These are phyloP conservation scores for Teunomyces kruisii DNA, from an alignment of 805 yeast species.

Conservation along the genomic window DNA sequence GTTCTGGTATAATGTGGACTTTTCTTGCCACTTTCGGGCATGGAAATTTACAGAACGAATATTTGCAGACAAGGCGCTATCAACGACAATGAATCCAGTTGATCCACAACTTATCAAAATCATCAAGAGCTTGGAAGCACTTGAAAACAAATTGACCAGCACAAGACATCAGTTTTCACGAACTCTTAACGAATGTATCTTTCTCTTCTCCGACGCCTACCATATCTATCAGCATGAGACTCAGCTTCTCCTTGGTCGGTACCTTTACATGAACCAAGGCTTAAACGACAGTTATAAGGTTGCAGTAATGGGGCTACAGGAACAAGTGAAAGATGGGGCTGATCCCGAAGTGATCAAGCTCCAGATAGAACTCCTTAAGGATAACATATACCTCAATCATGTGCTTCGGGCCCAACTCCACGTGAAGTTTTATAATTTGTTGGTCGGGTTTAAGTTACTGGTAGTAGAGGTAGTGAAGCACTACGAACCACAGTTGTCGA, in stretches of 20 bases:
- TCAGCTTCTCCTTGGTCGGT: neutral
- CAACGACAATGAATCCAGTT: neutral
- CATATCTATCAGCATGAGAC: neutral
- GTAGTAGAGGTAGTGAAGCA: neutral
- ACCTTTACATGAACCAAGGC: neutral
- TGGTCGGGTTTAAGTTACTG: slow-evolving; percentile 2
- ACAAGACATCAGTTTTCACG: neutral
- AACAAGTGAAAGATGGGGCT: neutral
- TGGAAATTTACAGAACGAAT: neutral
- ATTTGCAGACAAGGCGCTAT: neutral
- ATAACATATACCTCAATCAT: neutral
- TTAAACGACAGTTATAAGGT: neutral
- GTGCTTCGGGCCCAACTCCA: neutral
- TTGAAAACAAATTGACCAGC: neutral
- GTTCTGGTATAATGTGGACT: no score
- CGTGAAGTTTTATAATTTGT: neutral
- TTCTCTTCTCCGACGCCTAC: neutral
- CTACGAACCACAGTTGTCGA: neutral
- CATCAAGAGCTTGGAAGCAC: neutral
- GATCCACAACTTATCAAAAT: neutral
- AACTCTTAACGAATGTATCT: neutral
- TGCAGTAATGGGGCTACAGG: neutral
- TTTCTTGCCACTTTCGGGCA: no score
- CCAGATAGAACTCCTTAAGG: neutral
- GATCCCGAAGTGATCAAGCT: neutral